Conservation (phyloP, 2,329 filamentous ascomycete species). For the Beauveria australis region DNA sequence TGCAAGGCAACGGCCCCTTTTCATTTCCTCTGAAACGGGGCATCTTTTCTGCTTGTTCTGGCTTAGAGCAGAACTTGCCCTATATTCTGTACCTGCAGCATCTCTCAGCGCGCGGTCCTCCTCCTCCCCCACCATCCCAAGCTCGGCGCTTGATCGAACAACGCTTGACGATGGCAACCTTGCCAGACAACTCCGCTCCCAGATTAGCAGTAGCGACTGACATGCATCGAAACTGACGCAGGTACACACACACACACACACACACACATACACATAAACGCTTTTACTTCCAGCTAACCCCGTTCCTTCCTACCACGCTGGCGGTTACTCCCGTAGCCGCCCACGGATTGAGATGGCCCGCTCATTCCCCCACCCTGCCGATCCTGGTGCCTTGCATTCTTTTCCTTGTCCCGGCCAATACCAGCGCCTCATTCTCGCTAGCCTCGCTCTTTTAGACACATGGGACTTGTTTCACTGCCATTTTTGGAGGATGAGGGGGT, state of each 20-base stretch:
- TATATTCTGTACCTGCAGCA: background rate
- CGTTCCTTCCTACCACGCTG: background rate
- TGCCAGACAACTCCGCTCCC: no score
- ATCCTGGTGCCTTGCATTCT: background rate
- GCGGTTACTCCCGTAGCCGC: conserved; percentile 1
- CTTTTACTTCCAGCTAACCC: background rate
- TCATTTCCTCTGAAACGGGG: conserved; percentile 2
- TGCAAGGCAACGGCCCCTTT: conserved; percentile 1
- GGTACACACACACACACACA: background rate
- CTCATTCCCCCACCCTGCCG: background rate
- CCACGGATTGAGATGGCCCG: background rate
- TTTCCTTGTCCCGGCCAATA: conserved; percentile 1
- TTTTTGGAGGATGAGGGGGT: background rate
- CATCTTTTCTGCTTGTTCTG: no score
- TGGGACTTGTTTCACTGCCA: conserved; percentile 7
- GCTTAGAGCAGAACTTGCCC: background rate
- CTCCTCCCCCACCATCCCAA: background rate
- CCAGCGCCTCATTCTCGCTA: background rate
- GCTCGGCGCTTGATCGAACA: conserved; percentile 5
- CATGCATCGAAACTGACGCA: background rate
- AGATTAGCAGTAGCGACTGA: background rate
- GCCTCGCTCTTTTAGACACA: background rate
- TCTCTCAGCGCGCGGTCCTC: no score
- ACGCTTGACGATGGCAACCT: background rate
- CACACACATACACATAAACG: background rate